A percentile compares a stretch with the other conserved stretches of the same genome.
Conservation (phyloP, 2,329 filamentous ascomycete species). For the Trichoderma atrobrunneum region DNA sequence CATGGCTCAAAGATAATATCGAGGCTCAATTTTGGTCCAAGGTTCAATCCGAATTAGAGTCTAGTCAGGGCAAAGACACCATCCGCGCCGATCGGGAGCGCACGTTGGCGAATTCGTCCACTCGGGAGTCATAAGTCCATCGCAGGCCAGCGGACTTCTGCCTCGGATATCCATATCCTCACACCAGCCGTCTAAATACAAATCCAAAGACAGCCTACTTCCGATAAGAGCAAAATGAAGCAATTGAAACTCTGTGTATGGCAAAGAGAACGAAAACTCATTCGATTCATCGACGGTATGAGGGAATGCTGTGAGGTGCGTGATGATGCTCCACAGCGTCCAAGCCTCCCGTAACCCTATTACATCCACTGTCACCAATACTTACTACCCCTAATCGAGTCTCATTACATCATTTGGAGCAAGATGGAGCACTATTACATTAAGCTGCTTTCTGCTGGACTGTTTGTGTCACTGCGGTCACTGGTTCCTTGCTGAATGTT, state of each 20-base stretch:
- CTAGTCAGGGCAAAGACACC: background rate
- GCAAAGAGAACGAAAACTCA: background rate
- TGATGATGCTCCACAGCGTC: background rate
- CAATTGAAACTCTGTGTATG: fast-evolving
- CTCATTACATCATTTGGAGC: background rate
- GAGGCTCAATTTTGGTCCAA: background rate
- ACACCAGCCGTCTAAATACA: background rate
- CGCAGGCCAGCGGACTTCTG: background rate
- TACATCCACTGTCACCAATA: background rate
- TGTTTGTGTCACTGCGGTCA: background rate
- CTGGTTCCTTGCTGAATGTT: background rate
- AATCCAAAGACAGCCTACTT: background rate
- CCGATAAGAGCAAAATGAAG: background rate
- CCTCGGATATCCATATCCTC: background rate
- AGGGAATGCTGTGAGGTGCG: background rate
- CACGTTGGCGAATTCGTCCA: background rate
- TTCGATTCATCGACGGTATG: background rate
- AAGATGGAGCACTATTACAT: background rate
- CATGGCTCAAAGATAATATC: background rate
- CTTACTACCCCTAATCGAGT: background rate
- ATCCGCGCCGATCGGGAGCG: fast-evolving
- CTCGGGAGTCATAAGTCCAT: fast-evolving
- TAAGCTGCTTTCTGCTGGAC: background rate
- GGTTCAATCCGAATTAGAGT: background rate
- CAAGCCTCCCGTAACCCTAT: background rate